Base-by-base conservation (phyloP, 2,329 filamentous ascomycete genomes). In the Penicillium sp. region DNA sequence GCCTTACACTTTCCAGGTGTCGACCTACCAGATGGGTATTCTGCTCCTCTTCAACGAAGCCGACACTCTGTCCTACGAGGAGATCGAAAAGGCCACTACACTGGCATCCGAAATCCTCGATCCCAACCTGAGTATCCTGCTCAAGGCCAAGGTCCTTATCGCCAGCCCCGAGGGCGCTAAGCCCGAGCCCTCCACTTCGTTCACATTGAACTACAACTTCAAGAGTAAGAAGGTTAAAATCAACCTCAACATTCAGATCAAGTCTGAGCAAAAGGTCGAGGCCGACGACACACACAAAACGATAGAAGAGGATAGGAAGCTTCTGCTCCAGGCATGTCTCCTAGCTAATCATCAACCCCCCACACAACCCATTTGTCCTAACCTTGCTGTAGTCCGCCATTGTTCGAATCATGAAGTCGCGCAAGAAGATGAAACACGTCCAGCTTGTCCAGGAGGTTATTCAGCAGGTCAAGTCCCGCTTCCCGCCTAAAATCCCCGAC, bases 371-470 rank as follows among this genome's bases (percentile, higher is more conserved):
- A 22, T 56, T 63, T 49, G 64, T 35, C 47, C 47, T 55, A 36
- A 55, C 33, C 50, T 17, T 42, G 56, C 5, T 48, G 10, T 63
- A 99, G 93, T 97, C 94, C 60, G 92, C 93, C 25, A 97, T 99
- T 74, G 94, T 99, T 55, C 90, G 94, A 69, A 97, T 99, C 79
- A 99, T 99, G 94, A 99, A 99, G 81, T 95, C 93, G 4, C 88
- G 94, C 58, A 97, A 99, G 86, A 90, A 88, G 79, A 95, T 97
- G 90, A 97, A 97, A 84, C 93, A 99, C 77, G 87, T 88, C 59
- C 89, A 94, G 70, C 87, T 99, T 12, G 91, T 99, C 52, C 88
- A 90, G 70, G 94, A 99, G 77, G 95, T 92, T 25, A 97, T 99
- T 73, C 88, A 88, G 69, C 94, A 97, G 76, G 97, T 99, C 74